Percentiles rank a stretch among this genome's conserved stretches.
Evolutionary conservation across 441 rosid species (phyloP).

Genomic region (Omphalea diandra): DNA sequence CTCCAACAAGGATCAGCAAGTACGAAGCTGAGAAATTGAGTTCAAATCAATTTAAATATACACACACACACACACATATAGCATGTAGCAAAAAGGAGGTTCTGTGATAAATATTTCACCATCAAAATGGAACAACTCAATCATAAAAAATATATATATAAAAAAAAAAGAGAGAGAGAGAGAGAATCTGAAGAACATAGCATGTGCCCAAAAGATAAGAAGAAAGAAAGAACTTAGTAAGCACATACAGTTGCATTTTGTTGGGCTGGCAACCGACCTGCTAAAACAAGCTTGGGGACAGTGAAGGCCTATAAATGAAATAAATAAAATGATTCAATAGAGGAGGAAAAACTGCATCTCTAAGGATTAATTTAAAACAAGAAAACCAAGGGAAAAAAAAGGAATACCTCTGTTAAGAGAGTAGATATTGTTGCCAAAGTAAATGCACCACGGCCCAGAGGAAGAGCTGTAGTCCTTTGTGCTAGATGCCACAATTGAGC

Average conservation of each 20-base stretch:
- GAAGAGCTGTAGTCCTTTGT: constrained; percentile 98
- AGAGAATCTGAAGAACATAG: background rate
- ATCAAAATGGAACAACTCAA: background rate
- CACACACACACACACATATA: background rate
- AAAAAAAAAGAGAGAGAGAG: background rate
- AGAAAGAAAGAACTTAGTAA: constrained; percentile 15
- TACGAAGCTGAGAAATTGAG: background rate
- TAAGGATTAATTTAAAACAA: constrained; percentile 19
- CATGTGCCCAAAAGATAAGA: background rate
- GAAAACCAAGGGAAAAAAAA: background rate
- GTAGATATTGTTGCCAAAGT: constrained; percentile 94
- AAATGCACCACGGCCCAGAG: constrained; percentile 98
- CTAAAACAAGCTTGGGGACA: constrained; percentile 97
- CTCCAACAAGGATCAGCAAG: background rate
- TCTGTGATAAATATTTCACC: background rate
- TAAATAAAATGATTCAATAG: constrained; percentile 27
- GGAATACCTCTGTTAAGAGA: constrained; percentile 82
- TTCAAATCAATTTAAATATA: background rate
- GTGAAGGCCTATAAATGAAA: constrained; percentile 72
- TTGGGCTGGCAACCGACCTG: constrained; percentile 98
- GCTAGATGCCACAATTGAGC: constrained; percentile 98
- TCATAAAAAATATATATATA: constrained; percentile 1
- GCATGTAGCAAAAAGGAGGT: background rate
- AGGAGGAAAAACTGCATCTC: constrained; percentile 16
- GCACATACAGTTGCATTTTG: constrained; percentile 98